Conservation (phyloP, 2,329 filamentous ascomycete species). For the Arthroderma uncinatum region DNA sequence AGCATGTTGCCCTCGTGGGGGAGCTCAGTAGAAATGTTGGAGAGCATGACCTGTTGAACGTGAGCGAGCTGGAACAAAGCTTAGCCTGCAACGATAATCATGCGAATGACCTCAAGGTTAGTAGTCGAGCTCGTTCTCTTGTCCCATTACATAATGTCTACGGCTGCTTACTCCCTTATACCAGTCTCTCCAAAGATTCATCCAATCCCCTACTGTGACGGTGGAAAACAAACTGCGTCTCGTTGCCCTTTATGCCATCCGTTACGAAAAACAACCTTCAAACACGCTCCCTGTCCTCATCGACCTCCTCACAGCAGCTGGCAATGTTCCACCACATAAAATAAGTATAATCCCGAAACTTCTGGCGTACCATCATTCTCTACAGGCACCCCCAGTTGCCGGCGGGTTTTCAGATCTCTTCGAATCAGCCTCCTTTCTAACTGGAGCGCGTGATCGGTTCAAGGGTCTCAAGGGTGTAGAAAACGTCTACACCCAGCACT, state of each 20-base stretch:
- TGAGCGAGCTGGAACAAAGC: constrained; percentile 94
- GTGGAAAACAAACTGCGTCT: constrained; percentile 76
- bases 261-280: constrained; percentile 76
- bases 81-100: constrained; percentile 96
- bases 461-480: constrained; percentile 95
- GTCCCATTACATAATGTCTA: neutral
- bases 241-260: constrained; percentile 86
- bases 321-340: constrained; percentile 63
- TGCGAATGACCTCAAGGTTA: constrained; percentile 74
- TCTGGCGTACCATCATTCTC: constrained; percentile 71
- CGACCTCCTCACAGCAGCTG: constrained; percentile 73
- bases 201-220: constrained; percentile 67
- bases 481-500: constrained; percentile 98
- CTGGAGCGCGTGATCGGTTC: constrained; percentile 73
- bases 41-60: constrained; percentile 78
- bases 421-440: constrained; percentile 82
- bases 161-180: neutral
- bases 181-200: constrained; percentile 72
- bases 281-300: constrained; percentile 75
- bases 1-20: constrained; percentile 90
- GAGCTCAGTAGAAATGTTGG: constrained; percentile 83
- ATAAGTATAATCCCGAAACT: constrained; percentile 74
- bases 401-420: constrained; percentile 84
- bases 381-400: constrained; percentile 65
- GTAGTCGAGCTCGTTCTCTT: constrained; percentile 15